Evolutionary conservation across 768 basidiomycete species (phyloP), one percentile per base, ranked within the genome.

Genomic region (Coprinellus aureogranulatus): DNA sequence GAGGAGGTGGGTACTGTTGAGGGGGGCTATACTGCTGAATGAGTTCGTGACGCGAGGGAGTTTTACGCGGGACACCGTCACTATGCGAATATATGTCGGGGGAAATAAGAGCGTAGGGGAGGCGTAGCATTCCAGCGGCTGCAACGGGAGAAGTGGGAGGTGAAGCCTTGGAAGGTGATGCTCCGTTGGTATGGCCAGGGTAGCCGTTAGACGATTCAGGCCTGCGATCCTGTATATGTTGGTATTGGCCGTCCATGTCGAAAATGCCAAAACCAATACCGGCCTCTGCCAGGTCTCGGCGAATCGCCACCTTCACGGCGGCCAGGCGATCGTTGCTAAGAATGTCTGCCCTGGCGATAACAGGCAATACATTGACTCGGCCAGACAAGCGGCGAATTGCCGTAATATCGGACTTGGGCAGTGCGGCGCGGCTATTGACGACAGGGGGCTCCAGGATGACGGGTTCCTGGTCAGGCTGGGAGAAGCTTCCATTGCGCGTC

Each of bases 251-350:
- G 71, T 89, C 88, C 69, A 84, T 77, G 78, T 92, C 91, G 74
- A 94, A 93, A 62, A 94, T 91, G 65, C 91, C 90, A 72, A 92
- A 92, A 59, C 89, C 90, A 68, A 92, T 92, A 58, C 90, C 91
- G 48, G 88, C 88, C 62, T 88, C 87, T 40, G 90, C 90, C 46
- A 93, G 80, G 74, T 92, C 90, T 67, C 86, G 75, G 63, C 89
- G 84, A 67, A 94, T 82, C 61, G 90, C 91, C 66, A 85, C 72
- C 73, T 92, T 92, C 70, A 93, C 83, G 61, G 84, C 85, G 53
- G 84, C 81, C 58, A 94, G 81, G 62, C 90, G 86, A 68, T 92
- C 89, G 72, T 88, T 89, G 53, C 89, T 88, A 62, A 94, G 79
- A 59, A 83, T 78, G 76, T 94, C 92, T 26, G 90, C 89, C 59